A percentile compares a stretch with the other conserved stretches of the same genome.
Evolutionary conservation across 345 rosid genomes (phyloP).

Genomic region (Eucalyptus regnans): DNA sequence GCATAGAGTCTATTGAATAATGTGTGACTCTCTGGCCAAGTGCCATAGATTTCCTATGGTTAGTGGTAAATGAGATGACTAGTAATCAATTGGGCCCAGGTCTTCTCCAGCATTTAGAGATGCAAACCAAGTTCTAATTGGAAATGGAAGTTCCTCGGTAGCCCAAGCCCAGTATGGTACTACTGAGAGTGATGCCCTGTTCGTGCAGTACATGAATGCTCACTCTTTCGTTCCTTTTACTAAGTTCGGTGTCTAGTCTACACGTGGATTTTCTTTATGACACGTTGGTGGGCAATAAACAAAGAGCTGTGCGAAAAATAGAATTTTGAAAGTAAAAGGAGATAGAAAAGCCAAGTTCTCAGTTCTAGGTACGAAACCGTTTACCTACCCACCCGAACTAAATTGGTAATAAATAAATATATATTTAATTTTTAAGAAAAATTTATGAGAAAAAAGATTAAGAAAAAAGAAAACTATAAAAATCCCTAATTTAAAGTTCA

Average conservation of each 20-base stretch:
- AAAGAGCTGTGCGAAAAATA: too few relatives aligned
- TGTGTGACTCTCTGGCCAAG: neutral
- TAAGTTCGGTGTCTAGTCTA: neutral
- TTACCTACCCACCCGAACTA: too few relatives aligned
- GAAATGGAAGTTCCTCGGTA: neutral
- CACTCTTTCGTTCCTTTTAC: neutral
- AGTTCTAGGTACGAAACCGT: accelerated
- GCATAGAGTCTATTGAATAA: neutral
- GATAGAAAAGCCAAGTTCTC: accelerated
- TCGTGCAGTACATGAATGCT: neutral
- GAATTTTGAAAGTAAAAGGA: neutral
- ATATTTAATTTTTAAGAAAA: too few relatives aligned
- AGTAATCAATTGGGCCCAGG: neutral
- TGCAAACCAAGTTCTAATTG: neutral
- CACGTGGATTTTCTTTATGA: neutral
- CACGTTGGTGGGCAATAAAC: neutral
- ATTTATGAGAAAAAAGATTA: too few relatives aligned
- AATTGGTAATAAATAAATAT: too few relatives aligned
- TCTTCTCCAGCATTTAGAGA: neutral
- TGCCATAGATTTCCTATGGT: neutral
- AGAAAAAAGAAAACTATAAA: too few relatives aligned
- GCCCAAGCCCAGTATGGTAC: neutral
- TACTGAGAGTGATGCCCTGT: too few relatives aligned
- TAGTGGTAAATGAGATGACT: neutral
- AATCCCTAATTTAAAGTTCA: too few relatives aligned